Evolutionary conservation across 2,329 filamentous ascomycete genomes (phyloP), one percentile per base, ranked within the genome.

Genomic region (Periconia digitata): DNA sequence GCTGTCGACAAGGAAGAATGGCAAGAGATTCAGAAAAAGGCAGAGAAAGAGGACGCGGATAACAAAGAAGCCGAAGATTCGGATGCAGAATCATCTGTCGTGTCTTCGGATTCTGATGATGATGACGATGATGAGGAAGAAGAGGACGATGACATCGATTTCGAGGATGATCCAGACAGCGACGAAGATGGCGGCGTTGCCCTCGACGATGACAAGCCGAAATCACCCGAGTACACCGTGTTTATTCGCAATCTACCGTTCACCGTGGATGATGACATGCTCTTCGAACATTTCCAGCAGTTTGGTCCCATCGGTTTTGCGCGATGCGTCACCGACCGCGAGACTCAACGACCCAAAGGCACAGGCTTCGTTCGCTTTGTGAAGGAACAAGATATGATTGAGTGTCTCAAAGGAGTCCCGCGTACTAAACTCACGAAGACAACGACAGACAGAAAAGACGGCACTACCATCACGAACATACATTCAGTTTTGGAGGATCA

Each of bases 211-310:
- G 46, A 53, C 20, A 61, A 63, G 41, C 62, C 66, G 10, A 66
- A 64, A 44, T 83, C 88, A 67, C 89, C 90, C 61, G 84, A 83
- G 2, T 84, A 84, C 29, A 96, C 92, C 0, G 73, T 97, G 13
- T 99, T 99, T 74, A 82, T 99, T 60, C 90, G 94, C 57, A 99
- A 99, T 66, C 77, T 99, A 12, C 92, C 95, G 0, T 99, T 95
- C 71, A 91, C 87, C 2, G 85, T 85, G 37, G 88, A 87, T 16
- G 92, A 99, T 61, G 86, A 91, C 43, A 80, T 84, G 41, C 82
- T 99, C 38, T 87, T 92, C 66, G 80, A 85, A 43, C 92, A 96
- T 69, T 99, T 99, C 65, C 77, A 78, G n/a, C 79, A 86, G 62
- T 97, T 99, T 63, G 95, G 94, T 21, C 81, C 81, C n/a, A 78